Conservation (phyloP, 73 alveolate genomes). For the Uronychia setigera region DNA sequence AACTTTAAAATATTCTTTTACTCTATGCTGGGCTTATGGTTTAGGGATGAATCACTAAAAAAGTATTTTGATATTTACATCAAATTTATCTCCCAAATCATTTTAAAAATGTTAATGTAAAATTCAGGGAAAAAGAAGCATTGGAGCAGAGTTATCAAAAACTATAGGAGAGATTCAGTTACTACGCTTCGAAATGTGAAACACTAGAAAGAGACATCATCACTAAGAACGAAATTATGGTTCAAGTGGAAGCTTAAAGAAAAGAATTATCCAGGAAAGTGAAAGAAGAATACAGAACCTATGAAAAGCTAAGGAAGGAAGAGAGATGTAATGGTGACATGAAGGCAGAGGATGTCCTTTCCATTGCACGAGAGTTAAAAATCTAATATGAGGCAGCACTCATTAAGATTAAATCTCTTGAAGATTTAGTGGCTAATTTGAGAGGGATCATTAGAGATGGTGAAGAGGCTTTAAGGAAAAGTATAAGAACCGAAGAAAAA, state of each 20-base stretch:
- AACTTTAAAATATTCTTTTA: too few species aligned
- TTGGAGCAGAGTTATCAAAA: slow-evolving; percentile 8
- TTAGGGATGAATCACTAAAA: slow-evolving; percentile 32
- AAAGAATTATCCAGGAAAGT: not conserved
- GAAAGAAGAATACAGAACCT: not conserved
- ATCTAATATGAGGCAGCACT: not conserved
- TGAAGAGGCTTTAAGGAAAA: not conserved
- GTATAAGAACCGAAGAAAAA: not conserved
- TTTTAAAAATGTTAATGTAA: not conserved
- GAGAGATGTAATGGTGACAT: not conserved
- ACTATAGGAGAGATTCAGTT: slow-evolving; percentile 12
- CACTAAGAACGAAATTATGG: slow-evolving; percentile 18
- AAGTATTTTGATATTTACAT: slow-evolving; percentile 28
- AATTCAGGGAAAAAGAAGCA: slow-evolving; percentile 8
- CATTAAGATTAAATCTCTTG: not conserved
- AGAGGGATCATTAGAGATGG: not conserved
- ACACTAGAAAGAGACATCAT: slow-evolving; percentile 28
- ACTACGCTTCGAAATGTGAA: slow-evolving; percentile 9
- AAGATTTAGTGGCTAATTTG: not conserved
- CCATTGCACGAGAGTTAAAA: not conserved
- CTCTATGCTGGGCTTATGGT: too few species aligned
- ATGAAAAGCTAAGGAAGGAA: not conserved
- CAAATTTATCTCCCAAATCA: slow-evolving; percentile 10
- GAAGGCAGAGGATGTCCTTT: not conserved
- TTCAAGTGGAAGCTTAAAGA: slow-evolving; percentile 19